phyloP scores from a whole-genome alignment of 768 basidiomycete genomes.

The Gautieria morchelliformis region DNA sequence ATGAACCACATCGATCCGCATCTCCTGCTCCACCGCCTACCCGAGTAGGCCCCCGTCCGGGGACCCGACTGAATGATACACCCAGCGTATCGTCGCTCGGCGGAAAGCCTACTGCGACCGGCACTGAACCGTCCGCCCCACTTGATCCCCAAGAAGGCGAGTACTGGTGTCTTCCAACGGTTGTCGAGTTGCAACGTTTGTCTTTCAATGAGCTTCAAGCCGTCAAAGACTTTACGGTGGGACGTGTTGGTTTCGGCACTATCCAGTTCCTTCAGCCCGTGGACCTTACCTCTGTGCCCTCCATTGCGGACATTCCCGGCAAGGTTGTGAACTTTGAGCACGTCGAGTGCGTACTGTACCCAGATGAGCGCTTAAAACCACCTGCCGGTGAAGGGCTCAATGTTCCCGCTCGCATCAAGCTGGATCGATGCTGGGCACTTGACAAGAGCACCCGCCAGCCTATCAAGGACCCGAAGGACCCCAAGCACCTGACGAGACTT shows the following conservation, averaged over 20 bases:
- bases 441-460: conserved; percentile 89
- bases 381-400: conserved; percentile 80
- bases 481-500: conserved; percentile 71
- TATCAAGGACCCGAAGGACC: conserved; percentile 72
- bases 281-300: conserved; percentile 77
- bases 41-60: conserved; percentile 19
- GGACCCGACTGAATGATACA: conserved; percentile 16
- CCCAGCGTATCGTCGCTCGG: conserved; percentile 14
- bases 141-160: conserved; percentile 68
- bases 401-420: conserved; percentile 67
- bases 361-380: conserved; percentile 68
- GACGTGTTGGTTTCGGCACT: conserved; percentile 86
- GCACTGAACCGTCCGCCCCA: conserved; percentile 17
- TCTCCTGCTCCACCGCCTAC: conserved; percentile 5
- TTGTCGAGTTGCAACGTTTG: conserved; percentile 59
- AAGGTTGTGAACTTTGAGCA: conserved; percentile 81
- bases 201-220: conserved; percentile 66
- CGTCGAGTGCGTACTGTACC: conserved; percentile 90
- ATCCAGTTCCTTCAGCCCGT: conserved; percentile 68
- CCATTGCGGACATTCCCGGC: conserved; percentile 77
- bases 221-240: conserved; percentile 73
- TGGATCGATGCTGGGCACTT: conserved; percentile 78
- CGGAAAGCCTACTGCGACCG: conserved; percentile 25
- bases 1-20: conserved; percentile 13
- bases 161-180: conserved; percentile 81